These are phyloP conservation scores for Leishmania martiniquensis DNA, from an alignment of 208 protist genomes.

Conservation along the genomic window DNA sequence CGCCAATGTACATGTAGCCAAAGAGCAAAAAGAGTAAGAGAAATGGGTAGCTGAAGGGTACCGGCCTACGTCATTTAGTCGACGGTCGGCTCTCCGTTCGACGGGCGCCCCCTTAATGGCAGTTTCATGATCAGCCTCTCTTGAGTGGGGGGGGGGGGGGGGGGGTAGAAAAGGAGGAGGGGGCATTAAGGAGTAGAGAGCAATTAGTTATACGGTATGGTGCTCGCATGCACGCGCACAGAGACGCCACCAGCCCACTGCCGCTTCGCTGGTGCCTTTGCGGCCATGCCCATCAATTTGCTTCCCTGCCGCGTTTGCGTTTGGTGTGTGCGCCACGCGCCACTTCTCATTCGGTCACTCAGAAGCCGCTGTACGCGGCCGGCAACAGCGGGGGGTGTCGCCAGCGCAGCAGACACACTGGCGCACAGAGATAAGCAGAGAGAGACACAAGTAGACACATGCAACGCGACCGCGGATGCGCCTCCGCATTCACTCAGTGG, in stretches of 20 bases:
- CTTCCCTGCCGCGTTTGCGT: neutral
- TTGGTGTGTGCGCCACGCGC: neutral
- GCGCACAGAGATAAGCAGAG: neutral
- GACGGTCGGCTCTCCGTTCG: no score
- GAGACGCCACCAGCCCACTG: neutral
- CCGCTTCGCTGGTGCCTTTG: neutral
- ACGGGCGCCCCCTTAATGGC: neutral
- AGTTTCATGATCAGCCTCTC: neutral
- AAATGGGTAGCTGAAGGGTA: neutral
- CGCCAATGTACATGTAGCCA: neutral
- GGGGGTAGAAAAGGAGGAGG: no score
- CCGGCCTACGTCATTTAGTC: no score
- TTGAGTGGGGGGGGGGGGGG: no score
- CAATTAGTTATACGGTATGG: neutral
- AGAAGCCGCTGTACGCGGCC: neutral
- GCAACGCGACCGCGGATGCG: neutral
- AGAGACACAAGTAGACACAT: neutral
- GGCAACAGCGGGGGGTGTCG: neutral
- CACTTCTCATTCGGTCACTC: neutral
- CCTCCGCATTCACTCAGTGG: neutral
- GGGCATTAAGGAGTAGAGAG: neutral
- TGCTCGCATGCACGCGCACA: neutral
- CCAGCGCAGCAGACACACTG: neutral
- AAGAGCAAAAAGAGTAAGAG: neutral
- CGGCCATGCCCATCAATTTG: neutral